A percentile compares a stretch with the other conserved stretches of the same genome.
phyloP scores from a whole-genome alignment of 768 basidiomycete genomes.

The Cystobasidium ongulense region DNA sequence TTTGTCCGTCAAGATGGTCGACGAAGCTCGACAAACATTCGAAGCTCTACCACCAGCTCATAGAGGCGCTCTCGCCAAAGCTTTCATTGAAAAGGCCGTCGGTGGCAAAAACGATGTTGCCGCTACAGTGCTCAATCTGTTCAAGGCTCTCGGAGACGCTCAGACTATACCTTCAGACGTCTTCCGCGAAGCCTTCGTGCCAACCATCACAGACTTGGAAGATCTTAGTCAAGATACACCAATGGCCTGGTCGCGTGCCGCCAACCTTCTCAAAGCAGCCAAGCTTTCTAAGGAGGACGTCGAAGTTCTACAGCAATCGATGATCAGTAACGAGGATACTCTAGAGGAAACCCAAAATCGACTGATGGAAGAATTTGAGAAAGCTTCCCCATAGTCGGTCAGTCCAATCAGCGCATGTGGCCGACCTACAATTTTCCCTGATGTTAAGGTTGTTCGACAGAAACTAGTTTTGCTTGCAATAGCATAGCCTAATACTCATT shows the following conservation, averaged over 20 bases:
- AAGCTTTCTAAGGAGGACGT: conserved; percentile 54
- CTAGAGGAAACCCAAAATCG: conserved; percentile 29
- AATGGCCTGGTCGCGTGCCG: conserved; percentile 68
- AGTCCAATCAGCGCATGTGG: neutral
- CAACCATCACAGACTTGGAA: conserved; percentile 67
- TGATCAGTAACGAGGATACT: conserved; percentile 30
- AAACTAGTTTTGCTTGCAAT: conserved; percentile 14
- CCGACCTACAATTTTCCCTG: neutral
- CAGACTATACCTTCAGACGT: conserved; percentile 54
- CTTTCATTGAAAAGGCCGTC: conserved; percentile 63
- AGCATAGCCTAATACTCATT: conserved; percentile 12
- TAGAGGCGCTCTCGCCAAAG: conserved; percentile 62
- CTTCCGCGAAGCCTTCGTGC: conserved; percentile 67
- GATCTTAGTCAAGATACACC: conserved; percentile 87
- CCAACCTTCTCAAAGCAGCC: conserved; percentile 63
- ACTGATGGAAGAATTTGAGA: conserved; percentile 5
- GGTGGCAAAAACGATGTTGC: conserved; percentile 76
- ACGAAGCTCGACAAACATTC: conserved; percentile 84
- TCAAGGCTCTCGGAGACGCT: conserved; percentile 57
- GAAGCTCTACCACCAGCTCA: conserved; percentile 59
- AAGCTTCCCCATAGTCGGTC: conserved; percentile 7
- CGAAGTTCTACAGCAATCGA: conserved; percentile 40
- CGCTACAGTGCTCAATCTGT: conserved; percentile 66
- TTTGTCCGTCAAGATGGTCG: conserved; percentile 70
- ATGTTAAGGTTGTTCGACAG: neutral